Evolutionary conservation across 176 grass and related monocot genomes (phyloP).

Genomic region (Phragmites australis): DNA sequence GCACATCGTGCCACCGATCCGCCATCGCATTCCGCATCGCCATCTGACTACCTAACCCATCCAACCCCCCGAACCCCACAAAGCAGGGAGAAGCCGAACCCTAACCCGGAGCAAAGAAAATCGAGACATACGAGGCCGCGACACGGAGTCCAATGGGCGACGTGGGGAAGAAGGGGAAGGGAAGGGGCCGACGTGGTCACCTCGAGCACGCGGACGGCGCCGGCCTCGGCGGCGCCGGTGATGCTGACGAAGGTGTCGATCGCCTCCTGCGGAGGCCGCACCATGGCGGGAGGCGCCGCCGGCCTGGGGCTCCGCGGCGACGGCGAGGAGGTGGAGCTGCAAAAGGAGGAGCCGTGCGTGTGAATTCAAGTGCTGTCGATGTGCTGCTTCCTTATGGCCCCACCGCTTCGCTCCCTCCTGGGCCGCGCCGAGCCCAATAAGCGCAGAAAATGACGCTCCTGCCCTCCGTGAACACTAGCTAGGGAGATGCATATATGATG

Average conservation of each 20-base stretch:
- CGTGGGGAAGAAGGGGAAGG: not conserved
- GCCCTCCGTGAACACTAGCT: not conserved
- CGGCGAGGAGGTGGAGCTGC: slow-evolving; percentile 28
- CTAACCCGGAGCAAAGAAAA: slow-evolving; percentile 10
- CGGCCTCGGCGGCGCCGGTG: slow-evolving; percentile 63
- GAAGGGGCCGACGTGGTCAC: slow-evolving; percentile 36
- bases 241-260: slow-evolving; percentile 88
- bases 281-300: slow-evolving; percentile 42
- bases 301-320: slow-evolving; percentile 7
- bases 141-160: not conserved
- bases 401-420: not conserved
- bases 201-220: slow-evolving; percentile 80
- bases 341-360: slow-evolving; percentile 31
- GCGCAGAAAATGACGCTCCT: not conserved
- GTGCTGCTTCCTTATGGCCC: slow-evolving; percentile 12
- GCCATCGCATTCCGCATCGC: slow-evolving; percentile 10
- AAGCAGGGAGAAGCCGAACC: slow-evolving; percentile 11
- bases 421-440: not conserved
- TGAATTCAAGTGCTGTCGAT: slow-evolving; percentile 22
- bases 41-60: not conserved
- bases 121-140: not conserved
- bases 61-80: not conserved
- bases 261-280: slow-evolving; percentile 58
- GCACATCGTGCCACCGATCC: not conserved
- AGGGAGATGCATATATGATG: too few relatives aligned